Percentiles rank a stretch among this genome's conserved stretches.
phyloP scores from a whole-genome alignment of 2,329 filamentous ascomycete species.

The Acrocalymma vagum region DNA sequence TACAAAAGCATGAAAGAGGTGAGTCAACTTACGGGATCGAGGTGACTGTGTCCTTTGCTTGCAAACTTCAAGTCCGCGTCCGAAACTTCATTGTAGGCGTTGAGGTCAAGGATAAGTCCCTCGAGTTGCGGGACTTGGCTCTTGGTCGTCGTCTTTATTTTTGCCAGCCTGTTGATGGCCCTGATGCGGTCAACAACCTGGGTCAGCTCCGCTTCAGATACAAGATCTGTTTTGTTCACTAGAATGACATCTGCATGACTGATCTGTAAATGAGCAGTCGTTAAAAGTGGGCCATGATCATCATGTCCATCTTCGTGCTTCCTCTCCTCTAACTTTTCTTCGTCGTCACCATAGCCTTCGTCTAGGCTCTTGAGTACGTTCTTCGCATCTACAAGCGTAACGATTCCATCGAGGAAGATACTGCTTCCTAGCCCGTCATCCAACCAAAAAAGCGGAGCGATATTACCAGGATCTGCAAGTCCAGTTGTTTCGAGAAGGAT shows the following conservation, averaged over 20 bases:
- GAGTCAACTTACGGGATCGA: slow-evolving; percentile 78
- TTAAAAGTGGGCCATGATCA: slow-evolving; percentile 74
- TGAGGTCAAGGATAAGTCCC: slow-evolving; percentile 85
- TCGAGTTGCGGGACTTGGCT: slow-evolving; percentile 84
- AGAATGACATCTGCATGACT: slow-evolving; percentile 96
- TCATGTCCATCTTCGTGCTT: slow-evolving; percentile 57
- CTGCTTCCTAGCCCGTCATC: slow-evolving; percentile 94
- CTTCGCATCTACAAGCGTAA: slow-evolving; percentile 94
- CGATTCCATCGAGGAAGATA: slow-evolving; percentile 96
- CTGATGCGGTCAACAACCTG: slow-evolving; percentile 74
- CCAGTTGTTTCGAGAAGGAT: slow-evolving; percentile 97
- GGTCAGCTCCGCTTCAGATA: slow-evolving; percentile 73
- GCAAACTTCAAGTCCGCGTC: slow-evolving; percentile 70
- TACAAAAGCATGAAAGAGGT: background rate
- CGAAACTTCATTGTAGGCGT: slow-evolving; percentile 88
- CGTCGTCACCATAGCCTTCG: slow-evolving; percentile 59
- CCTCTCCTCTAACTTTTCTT: slow-evolving; percentile 55
- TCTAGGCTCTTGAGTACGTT: slow-evolving; percentile 87
- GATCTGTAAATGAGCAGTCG: slow-evolving; percentile 94
- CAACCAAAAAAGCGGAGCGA: slow-evolving; percentile 96
- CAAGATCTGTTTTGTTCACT: slow-evolving; percentile 92
- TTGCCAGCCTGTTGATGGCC: slow-evolving; percentile 90
- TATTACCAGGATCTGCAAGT: slow-evolving; percentile 91
- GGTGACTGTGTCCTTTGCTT: slow-evolving; percentile 84
- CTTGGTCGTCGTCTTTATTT: slow-evolving; percentile 81